phyloP scores from a whole-genome alignment of 2,329 filamentous ascomycete species.

The Diaporthe sp. region DNA sequence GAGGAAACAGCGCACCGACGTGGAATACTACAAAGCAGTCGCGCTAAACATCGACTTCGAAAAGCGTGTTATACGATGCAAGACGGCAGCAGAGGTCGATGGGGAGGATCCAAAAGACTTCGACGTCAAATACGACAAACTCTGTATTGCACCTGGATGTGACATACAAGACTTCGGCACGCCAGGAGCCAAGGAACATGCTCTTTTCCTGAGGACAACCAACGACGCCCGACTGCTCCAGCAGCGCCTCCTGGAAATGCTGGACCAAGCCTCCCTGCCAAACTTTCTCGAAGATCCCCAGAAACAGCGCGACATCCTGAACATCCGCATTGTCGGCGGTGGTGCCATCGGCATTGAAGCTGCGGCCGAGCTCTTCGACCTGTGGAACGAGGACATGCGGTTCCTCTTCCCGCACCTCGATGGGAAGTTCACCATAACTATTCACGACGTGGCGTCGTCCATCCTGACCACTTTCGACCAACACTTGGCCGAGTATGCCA shows the following conservation, averaged over 20 bases:
- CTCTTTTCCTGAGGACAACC: constrained; percentile 54
- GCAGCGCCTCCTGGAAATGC: constrained; percentile 50
- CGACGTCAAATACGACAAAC: constrained; percentile 55
- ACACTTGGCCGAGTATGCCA: constrained; percentile 56
- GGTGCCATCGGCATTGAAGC: constrained; percentile 58
- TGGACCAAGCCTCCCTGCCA: constrained; percentile 45
- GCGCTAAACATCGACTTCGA: constrained; percentile 55
- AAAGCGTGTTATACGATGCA: constrained; percentile 51
- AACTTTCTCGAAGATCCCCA: constrained; percentile 43
- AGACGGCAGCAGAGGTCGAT: constrained; percentile 49
- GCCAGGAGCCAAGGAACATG: constrained; percentile 54
- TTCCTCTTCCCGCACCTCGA: constrained; percentile 56
- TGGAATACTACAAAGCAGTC: constrained; percentile 56
- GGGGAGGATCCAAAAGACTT: constrained; percentile 49
- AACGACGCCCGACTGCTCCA: constrained; percentile 52
- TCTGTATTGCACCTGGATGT: constrained; percentile 58
- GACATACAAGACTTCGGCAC: constrained; percentile 56
- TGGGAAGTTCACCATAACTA: constrained; percentile 54
- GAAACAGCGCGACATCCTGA: constrained; percentile 51
- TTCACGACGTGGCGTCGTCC: constrained; percentile 58
- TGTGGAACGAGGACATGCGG: constrained; percentile 54
- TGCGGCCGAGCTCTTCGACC: constrained; percentile 58
- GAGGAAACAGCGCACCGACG: constrained; percentile 47
- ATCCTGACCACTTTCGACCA: constrained; percentile 57
- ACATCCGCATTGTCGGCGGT: constrained; percentile 56